Evolutionary conservation across 345 rosid genomes (phyloP).

Genomic region (Rhizophora mangle): DNA sequence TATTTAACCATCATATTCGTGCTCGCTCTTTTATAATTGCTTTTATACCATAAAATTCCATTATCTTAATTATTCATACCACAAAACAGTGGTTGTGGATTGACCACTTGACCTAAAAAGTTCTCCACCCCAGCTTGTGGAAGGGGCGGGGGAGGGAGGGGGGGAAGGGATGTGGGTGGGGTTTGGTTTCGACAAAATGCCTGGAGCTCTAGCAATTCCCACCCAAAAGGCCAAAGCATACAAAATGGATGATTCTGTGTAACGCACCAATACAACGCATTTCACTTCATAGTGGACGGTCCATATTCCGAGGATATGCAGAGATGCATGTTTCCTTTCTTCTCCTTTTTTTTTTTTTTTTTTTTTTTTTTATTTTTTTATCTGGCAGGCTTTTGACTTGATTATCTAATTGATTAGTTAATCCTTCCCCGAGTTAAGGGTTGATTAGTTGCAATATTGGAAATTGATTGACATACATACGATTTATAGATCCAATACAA

Average conservation of each 20-base stretch:
- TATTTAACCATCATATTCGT: conserved; percentile 14
- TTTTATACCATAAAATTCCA: background rate
- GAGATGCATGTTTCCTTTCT: background rate
- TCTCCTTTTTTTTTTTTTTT: no score
- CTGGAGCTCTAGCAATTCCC: conserved; percentile 10
- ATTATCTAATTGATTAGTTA: background rate
- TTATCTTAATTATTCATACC: background rate
- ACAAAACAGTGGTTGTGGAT: conserved; percentile 31
- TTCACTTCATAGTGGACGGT: background rate
- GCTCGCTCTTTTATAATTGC: background rate
- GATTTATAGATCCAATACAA: background rate
- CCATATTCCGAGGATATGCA: conserved; percentile 16
- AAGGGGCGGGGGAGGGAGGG: no score
- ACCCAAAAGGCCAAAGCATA: conserved; percentile 9
- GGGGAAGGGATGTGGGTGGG: background rate
- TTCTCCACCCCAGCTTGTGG: no score
- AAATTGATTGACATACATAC: no score
- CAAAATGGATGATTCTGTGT: conserved; percentile 34
- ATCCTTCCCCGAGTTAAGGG: no score
- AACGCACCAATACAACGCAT: conserved; percentile 30
- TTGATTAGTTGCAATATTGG: no score
- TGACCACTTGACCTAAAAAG: conserved; percentile 27
- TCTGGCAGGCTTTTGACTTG: background rate
- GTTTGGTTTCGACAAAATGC: background rate
- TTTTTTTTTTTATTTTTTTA: background rate